Conservation (phyloP, 805 yeast species). For the Groenewaldozyma tartarivorans region DNA sequence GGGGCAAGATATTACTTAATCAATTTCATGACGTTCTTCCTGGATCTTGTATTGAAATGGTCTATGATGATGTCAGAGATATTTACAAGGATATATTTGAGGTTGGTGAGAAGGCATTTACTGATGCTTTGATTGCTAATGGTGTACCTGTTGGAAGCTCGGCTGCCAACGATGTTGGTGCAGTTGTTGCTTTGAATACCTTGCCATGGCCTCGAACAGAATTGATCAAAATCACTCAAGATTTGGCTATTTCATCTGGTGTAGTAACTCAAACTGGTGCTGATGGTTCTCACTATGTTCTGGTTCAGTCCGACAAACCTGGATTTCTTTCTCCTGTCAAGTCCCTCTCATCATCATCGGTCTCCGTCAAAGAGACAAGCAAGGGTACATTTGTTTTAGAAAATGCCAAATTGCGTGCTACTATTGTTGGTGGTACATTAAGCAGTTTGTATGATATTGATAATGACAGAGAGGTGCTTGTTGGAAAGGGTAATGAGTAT, state of each 20-base stretch:
- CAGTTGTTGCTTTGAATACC: conserved; percentile 35
- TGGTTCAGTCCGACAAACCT: conserved; percentile 1
- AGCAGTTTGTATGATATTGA: conserved; percentile 53
- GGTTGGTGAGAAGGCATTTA: conserved; percentile 43
- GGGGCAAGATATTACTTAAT: conserved; percentile 84
- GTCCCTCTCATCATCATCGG: conserved; percentile 3
- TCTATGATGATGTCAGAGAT: conserved; percentile 81
- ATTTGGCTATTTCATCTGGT: conserved; percentile 4
- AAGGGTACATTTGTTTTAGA: conserved; percentile 41
- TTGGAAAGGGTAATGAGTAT: conserved; percentile 77
- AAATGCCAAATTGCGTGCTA: conserved; percentile 53
- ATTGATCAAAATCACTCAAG: conserved; percentile 31
- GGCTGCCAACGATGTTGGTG: conserved; percentile 4
- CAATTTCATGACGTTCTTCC: conserved; percentile 97
- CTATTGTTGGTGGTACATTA: conserved; percentile 52
- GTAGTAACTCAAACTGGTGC: conserved; percentile 3
- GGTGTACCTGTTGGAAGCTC: conserved; percentile 26
- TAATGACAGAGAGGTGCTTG: conserved; percentile 55
- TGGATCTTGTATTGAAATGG: conserved; percentile 91
- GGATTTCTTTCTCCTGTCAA: conserved; percentile 4
- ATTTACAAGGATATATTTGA: conserved; percentile 55
- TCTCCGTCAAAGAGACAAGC: conserved; percentile 31
- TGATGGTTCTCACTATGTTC: conserved; percentile 10
- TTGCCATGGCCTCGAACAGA: conserved; percentile 55
- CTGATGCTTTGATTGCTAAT: conserved; percentile 39